phyloP scores from a whole-genome alignment of 176 grass and related monocot genomes.

The Oryza meyeriana region DNA sequence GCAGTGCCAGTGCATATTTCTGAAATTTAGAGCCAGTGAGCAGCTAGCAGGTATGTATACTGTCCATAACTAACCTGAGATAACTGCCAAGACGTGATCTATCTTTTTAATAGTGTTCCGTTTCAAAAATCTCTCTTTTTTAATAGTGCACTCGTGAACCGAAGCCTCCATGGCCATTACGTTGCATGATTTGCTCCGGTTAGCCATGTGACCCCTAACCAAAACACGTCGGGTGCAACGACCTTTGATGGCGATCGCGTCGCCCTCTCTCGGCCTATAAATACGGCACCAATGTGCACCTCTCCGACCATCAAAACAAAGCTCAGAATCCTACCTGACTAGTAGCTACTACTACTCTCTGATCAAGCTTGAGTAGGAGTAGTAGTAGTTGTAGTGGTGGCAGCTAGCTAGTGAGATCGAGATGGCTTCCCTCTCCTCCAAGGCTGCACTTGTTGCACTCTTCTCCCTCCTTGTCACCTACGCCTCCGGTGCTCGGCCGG shows the following conservation, averaged over 20 bases:
- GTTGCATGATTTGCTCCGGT: constrained; percentile 35
- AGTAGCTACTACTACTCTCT: not conserved
- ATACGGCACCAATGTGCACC: constrained; percentile 20
- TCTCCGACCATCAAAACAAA: constrained; percentile 29
- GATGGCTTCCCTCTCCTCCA: not conserved
- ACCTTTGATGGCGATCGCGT: constrained; percentile 37
- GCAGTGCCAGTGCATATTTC: not conserved
- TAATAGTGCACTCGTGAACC: constrained; percentile 14
- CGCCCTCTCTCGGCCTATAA: constrained; percentile 31
- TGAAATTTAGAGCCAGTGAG: not conserved
- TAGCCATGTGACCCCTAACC: constrained; percentile 50
- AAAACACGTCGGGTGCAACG: constrained; percentile 46
- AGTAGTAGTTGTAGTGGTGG: not conserved
- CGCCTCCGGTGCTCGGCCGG: not conserved
- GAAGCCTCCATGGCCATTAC: not conserved
- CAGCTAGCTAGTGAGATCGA: not conserved
- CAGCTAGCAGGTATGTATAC: not conserved
- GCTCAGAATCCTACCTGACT: constrained; percentile 6
- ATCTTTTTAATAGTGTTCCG: not conserved
- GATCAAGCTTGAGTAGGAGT: not conserved
- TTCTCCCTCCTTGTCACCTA: constrained; percentile 21
- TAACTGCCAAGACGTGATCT: constrained; percentile 13
- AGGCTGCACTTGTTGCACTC: constrained; percentile 18
- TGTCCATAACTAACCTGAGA: not conserved
- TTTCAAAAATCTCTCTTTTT: not conserved